Evolutionary conservation across 2,329 filamentous ascomycete species (phyloP), one percentile per base, ranked within the genome.

Genomic region (Zymoseptoria pseudotritici): DNA sequence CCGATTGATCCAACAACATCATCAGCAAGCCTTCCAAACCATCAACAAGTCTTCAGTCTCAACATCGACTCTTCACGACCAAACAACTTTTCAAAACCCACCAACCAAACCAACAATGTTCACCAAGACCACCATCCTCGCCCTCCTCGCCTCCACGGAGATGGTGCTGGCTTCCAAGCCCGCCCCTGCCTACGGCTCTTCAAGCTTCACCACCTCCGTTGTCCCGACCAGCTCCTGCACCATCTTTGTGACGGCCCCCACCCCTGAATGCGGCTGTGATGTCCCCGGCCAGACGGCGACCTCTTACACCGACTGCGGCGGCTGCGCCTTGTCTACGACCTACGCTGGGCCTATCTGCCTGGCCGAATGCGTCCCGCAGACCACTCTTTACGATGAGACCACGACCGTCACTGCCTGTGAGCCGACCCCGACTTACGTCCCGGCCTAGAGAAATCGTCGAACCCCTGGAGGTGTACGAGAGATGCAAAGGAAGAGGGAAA

Each of bases 301-400:
- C 10, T 46, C 56, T 6, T 59, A 59, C 50, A 50, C 53, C 42
- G 50, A 61, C 54, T 63, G 61, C 42, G 24, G 26, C 2, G 56
- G 59, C 56, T 63, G 61, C 49, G n/a, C 49, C 2, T 22, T 59
- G 1, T 22, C 22, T 17, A 55, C 59, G 6, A 51, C 52, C 21
- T 19, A 49, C 42, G 26, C 36, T 13, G 36, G 36, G 2, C 36
- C 36, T 5, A 17, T 17, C 17, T 13, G 36, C 36, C 11, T 13
- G 36, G 36, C 36, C 11, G 17, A 5, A 5, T 42, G 36, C 10
- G 17, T 17, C 17, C 36, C 36, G 11, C 10, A 13, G 9, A 42
- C 36, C 4, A 42, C 36, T 4, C 1, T 42, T 17, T 13, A 42
- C 17, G 10, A 42, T 13, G 11, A 11, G 36, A 42, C 36, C 4